These are phyloP conservation scores for Dryadomyces quercivorus DNA, from an alignment of 2,329 filamentous ascomycete species.

Conservation along the genomic window DNA sequence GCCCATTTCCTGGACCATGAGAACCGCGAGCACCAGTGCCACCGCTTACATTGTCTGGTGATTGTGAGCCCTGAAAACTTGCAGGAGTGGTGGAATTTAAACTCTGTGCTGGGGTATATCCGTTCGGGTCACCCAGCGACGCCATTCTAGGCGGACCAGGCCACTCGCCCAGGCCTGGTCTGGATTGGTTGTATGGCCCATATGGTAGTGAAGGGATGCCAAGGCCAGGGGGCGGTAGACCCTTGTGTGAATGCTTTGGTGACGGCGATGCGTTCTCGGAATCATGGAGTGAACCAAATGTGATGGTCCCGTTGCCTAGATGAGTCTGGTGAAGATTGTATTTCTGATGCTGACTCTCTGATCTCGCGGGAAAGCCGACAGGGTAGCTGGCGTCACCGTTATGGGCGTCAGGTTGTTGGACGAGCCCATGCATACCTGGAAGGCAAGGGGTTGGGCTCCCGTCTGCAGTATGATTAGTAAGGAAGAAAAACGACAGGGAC, in stretches of 20 bases:
- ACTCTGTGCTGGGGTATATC: constrained; percentile 16
- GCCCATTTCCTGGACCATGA: neutral
- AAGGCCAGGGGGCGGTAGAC: constrained; percentile 16
- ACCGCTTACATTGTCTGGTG: constrained; percentile 8
- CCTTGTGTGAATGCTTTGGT: constrained; percentile 17
- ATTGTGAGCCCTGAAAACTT: constrained; percentile 49
- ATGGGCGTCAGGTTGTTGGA: neutral
- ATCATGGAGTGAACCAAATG: constrained; percentile 41
- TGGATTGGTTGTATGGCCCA: constrained; percentile 2
- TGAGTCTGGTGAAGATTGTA: constrained; percentile 35
- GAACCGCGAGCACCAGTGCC: neutral
- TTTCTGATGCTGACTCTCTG: neutral
- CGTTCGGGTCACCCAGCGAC: constrained; percentile 3
- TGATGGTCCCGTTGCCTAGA: constrained; percentile 41
- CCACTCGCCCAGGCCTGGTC: constrained; percentile 9
- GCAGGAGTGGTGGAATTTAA: constrained; percentile 45
- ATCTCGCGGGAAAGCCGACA: neutral
- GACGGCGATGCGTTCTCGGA: constrained; percentile 48
- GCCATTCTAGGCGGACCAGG: constrained; percentile 3
- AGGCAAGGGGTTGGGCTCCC: neutral
- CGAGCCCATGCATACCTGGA: neutral
- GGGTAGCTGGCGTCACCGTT: neutral
- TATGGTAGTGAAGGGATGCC: constrained; percentile 1
- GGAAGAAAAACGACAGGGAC: neutral
- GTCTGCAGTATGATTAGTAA: neutral